Base-by-base conservation (phyloP, 345 rosid genomes). In the Triadica sebifera region DNA sequence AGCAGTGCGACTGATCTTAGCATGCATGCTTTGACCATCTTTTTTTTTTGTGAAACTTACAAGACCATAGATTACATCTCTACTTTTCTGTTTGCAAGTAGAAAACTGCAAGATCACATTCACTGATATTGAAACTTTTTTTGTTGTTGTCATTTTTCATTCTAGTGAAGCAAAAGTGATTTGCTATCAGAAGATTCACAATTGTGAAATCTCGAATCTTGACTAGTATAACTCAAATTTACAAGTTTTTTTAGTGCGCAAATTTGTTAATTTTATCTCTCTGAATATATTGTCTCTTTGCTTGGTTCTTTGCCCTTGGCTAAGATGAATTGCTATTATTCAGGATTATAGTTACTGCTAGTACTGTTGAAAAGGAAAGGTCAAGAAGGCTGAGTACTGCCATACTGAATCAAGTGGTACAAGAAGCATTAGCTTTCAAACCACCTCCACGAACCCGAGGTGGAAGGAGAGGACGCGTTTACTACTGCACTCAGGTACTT, bases 361-460 rank as follows among this genome's bases (percentile, higher is more conserved):
- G 81, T 29, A 74, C 87, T 12, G 96, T 94, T 72, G 96, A 90
- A 65, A 92, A 89, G 86, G 97, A 94, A 87, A 88, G 96, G 80
- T 89, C 94, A 67, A 88, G 96, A 84, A 89, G 98, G 84, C 89
- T 91, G 69, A 83, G 92, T 78, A 92, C 97, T 3, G 87, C 94
- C 50, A 90, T 76, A 78, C 72, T 94, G 83, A 94, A 94, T 81
- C 96, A 92, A 82, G 94, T 94, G 81, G 81, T 91, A 65, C 86
- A 62, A 67, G 98, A 94, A 84, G 97, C 96, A 17, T 83, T 90
- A 69, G 93, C 98, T 58, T 94, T 94, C 74, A 94, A 92, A 81
- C 76, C 97, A 49, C 98, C 98, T 79, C 97, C 98, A 75, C 85
- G 94, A 82, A 94, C 96, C 29, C 81, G 91, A 77, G 94, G 98